Conservation (phyloP, 2,329 filamentous ascomycete genomes). For the Botrytis tulipae region DNA sequence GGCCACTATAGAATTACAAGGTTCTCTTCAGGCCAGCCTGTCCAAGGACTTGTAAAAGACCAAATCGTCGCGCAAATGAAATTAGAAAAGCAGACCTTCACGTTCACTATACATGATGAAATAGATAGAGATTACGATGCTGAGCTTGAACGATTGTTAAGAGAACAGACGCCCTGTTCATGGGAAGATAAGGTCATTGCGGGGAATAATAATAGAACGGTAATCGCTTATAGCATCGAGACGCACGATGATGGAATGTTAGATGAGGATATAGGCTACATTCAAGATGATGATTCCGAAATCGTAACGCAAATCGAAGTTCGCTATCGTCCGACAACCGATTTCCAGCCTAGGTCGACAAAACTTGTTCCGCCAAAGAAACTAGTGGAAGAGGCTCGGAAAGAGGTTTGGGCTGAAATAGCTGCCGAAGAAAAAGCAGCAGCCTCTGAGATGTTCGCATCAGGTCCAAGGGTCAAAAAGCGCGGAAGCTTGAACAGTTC, state of each 20-base stretch:
- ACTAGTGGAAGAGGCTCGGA: neutral
- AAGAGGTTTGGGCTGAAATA: neutral
- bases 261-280: neutral
- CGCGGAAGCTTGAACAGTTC: neutral
- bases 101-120: neutral
- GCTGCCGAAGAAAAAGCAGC: conserved; percentile 6
- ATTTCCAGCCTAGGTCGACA: conserved; percentile 17
- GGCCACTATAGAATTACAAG: conserved; percentile 3
- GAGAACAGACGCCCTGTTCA: neutral
- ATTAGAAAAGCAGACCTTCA: neutral
- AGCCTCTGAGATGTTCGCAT: neutral
- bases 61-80: conserved; percentile 8
- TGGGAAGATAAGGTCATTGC: neutral
- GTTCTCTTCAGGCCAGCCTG: conserved; percentile 8
- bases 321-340: conserved; percentile 9
- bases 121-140: neutral
- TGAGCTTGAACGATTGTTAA: neutral
- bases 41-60: neutral
- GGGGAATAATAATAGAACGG: neutral
- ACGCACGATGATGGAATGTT: conserved; percentile 3
- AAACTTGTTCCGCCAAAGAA: neutral
- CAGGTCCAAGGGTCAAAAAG: neutral
- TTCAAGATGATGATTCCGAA: conserved; percentile 4
- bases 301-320: conserved; percentile 12
- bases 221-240: conserved; percentile 3